Conservation (phyloP, 148 eudicot species). For the Amaranthus hypochondriacus region DNA sequence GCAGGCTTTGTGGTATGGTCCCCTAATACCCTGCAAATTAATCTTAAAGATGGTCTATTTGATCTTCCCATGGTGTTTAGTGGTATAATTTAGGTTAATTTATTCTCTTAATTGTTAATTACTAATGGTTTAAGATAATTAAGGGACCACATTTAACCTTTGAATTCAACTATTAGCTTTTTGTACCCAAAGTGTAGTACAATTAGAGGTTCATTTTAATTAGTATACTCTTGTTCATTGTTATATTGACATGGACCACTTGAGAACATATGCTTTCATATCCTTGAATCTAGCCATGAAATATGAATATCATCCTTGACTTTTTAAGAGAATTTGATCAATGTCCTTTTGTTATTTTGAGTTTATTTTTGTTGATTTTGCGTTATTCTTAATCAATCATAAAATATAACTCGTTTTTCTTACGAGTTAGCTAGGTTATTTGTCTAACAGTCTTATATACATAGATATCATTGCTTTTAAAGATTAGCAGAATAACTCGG, state of each 20-base stretch:
- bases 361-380: too few species aligned
- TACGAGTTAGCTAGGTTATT: too few species aligned
- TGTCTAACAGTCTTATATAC: too few species aligned
- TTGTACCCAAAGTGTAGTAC: slow-evolving; percentile 9
- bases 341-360: too few species aligned
- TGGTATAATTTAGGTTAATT: neutral
- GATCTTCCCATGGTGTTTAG: slow-evolving; percentile 1
- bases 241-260: slow-evolving; percentile 13
- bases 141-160: slow-evolving; percentile 16
- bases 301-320: slow-evolving; percentile 3
- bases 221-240: neutral
- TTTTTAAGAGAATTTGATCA: neutral
- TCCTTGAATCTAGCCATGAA: slow-evolving; percentile 20
- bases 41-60: slow-evolving; percentile 9
- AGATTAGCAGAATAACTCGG: too few species aligned
- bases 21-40: slow-evolving; percentile 22
- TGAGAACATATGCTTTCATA: slow-evolving; percentile 19
- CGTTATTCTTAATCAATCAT: too few species aligned
- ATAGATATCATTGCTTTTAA: too few species aligned
- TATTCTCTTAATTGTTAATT: neutral
- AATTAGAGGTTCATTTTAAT: slow-evolving; percentile 17
- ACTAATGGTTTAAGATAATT: slow-evolving; percentile 5
- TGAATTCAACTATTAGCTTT: slow-evolving; percentile 19
- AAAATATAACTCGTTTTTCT: too few species aligned
- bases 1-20: slow-evolving; percentile 27